These are phyloP conservation scores for Candida neerlandica DNA, from an alignment of 1,139 yeast genomes.

Conservation along the genomic window DNA sequence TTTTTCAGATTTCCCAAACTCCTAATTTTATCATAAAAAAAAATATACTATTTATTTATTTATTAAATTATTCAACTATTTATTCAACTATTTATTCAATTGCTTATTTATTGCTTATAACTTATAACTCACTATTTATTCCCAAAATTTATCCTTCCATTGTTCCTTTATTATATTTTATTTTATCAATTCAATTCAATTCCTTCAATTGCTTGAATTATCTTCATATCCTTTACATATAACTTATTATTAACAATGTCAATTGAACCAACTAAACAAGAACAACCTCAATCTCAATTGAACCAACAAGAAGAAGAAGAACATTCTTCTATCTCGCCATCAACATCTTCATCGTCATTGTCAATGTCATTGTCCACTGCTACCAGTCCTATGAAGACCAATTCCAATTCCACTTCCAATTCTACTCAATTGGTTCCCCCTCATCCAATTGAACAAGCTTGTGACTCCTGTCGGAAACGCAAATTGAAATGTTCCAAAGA, in stretches of 20 bases:
- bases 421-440: conserved; percentile 7
- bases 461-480: conserved; percentile 62
- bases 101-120: too few relatives aligned
- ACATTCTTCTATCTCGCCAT: background rate
- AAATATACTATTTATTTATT: too few relatives aligned
- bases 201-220: background rate
- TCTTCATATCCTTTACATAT: background rate
- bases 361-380: too few relatives aligned
- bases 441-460: conserved; percentile 48
- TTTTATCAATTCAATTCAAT: background rate
- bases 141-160: background rate
- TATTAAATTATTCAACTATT: too few relatives aligned
- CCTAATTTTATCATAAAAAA: too few relatives aligned
- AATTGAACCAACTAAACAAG: background rate
- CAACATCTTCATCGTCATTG: too few relatives aligned
- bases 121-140: background rate
- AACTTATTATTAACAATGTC: background rate
- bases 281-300: background rate
- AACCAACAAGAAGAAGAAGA: background rate
- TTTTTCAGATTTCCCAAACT: too few relatives aligned
- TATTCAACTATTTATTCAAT: too few relatives aligned
- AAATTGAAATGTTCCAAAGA: conserved; percentile 64
- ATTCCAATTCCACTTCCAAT: background rate
- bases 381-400: too few relatives aligned
- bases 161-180: background rate